Evolutionary conservation across 257 asterid species (phyloP).

Genomic region (Lycium barbarum): DNA sequence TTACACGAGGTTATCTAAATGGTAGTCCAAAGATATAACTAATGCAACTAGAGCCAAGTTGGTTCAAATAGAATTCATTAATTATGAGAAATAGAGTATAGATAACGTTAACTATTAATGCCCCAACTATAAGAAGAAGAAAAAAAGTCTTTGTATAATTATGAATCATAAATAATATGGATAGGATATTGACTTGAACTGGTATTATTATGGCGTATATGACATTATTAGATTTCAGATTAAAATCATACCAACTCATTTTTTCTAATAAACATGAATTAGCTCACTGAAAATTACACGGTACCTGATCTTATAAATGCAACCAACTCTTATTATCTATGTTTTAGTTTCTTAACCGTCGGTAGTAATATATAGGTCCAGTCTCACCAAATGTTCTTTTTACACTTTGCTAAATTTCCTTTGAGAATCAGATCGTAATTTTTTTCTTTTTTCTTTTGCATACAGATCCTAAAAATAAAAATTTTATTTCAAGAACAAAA

Average conservation of each 20-base stretch:
- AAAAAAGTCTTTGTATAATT: neutral
- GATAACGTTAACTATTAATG: neutral
- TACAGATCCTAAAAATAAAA: neutral
- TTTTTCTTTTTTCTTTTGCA: neutral
- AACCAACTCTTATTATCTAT: neutral
- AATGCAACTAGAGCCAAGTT: neutral
- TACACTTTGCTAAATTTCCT: no score
- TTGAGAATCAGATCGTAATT: no score
- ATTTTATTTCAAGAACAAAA: neutral
- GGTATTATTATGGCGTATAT: neutral
- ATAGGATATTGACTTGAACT: neutral
- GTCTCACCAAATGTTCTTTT: no score
- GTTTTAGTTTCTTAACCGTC: neutral
- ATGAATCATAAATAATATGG: slow-evolving; percentile 4
- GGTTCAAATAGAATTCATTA: neutral
- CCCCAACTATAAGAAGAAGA: neutral
- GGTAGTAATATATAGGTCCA: no score
- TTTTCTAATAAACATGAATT: neutral
- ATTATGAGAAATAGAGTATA: neutral
- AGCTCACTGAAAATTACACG: slow-evolving; percentile 6
- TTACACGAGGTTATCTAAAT: neutral
- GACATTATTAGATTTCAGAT: neutral
- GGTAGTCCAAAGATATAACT: neutral
- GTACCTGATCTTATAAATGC: slow-evolving; percentile 20
- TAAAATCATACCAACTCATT: neutral